These are phyloP conservation scores for Fusarium sp. DNA, from an alignment of 2,329 filamentous ascomycete species.

Conservation along the genomic window DNA sequence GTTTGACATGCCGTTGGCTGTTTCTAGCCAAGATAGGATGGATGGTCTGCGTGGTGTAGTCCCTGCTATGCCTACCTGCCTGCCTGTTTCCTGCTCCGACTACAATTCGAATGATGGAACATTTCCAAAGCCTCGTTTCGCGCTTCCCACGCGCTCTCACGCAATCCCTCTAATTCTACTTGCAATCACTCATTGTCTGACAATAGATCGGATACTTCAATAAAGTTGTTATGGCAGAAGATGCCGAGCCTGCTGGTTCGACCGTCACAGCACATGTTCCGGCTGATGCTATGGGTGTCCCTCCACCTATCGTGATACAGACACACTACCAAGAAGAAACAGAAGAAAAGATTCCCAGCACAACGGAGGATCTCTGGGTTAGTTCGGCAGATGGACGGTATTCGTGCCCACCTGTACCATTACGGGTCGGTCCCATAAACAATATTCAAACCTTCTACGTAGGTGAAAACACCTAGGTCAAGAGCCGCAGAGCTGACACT, in stretches of 20 bases:
- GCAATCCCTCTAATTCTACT: slow-evolving; percentile 2
- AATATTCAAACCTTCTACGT: slow-evolving; percentile 57
- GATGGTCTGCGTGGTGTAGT: slow-evolving; percentile 38
- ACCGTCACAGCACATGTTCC: slow-evolving; percentile 32
- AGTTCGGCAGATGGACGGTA: slow-evolving; percentile 62
- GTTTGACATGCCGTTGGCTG: slow-evolving; percentile 39
- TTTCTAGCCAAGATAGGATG: slow-evolving; percentile 13
- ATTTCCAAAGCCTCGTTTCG: slow-evolving; percentile 30
- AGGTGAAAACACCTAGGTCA: not conserved
- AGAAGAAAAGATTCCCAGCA: slow-evolving; percentile 37
- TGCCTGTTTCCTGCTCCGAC: slow-evolving; percentile 14
- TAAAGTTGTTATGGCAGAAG: slow-evolving; percentile 34
- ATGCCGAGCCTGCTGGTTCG: slow-evolving; percentile 30
- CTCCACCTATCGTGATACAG: slow-evolving; percentile 42
- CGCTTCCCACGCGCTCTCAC: slow-evolving; percentile 11
- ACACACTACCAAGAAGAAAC: slow-evolving; percentile 33
- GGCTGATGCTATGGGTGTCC: slow-evolving; percentile 35
- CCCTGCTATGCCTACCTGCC: slow-evolving; percentile 14
- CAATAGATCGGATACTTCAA: not conserved
- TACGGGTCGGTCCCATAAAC: slow-evolving; percentile 56
- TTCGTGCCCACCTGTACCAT: slow-evolving; percentile 57
- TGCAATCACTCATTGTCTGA: not conserved
- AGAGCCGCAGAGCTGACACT: slow-evolving; percentile 20
- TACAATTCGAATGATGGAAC: slow-evolving; percentile 17
- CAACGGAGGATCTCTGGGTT: slow-evolving; percentile 60